phyloP scores from a whole-genome alignment of 2,329 filamentous ascomycete genomes.

The Penicillium sp. region DNA sequence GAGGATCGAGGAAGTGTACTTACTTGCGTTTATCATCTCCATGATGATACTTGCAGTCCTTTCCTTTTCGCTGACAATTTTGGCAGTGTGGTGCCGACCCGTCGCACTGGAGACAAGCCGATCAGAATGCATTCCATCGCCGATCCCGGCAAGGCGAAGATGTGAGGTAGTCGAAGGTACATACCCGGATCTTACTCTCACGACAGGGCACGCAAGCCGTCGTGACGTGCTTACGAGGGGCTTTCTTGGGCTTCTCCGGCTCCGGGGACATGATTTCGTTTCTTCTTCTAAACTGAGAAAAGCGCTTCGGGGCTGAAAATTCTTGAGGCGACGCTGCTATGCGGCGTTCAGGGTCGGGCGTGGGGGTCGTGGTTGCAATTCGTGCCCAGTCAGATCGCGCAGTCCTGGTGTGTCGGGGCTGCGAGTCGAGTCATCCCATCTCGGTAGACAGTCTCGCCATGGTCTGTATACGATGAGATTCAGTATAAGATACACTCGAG shows the following conservation, averaged over 20 bases:
- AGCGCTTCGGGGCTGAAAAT: background rate
- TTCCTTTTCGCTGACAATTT: conserved; percentile 43
- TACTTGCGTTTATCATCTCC: conserved; percentile 46
- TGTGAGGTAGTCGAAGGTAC: conserved; percentile 6
- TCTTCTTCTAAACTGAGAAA: background rate
- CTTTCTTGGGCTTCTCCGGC: conserved; percentile 32
- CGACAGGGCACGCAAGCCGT: conserved; percentile 49
- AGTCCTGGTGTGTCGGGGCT: background rate
- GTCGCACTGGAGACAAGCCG: conserved; percentile 35
- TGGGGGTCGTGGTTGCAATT: conserved; percentile 3
- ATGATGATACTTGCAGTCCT: conserved; percentile 43
- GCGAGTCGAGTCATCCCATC: conserved; percentile 14
- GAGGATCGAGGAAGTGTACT: conserved; percentile 15
- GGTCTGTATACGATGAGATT: background rate
- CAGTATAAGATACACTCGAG: background rate
- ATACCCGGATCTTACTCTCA: conserved; percentile 50
- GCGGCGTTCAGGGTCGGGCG: background rate
- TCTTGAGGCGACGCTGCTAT: background rate
- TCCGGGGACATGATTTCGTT: conserved; percentile 28
- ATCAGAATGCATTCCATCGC: conserved; percentile 5
- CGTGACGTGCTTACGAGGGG: conserved; percentile 47
- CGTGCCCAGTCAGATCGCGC: background rate
- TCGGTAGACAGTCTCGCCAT: conserved; percentile 6
- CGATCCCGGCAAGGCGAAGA: background rate
- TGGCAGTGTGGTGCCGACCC: conserved; percentile 41